Evolutionary conservation across 768 basidiomycete genomes (phyloP).

Genomic region (Termitomyces sp.): DNA sequence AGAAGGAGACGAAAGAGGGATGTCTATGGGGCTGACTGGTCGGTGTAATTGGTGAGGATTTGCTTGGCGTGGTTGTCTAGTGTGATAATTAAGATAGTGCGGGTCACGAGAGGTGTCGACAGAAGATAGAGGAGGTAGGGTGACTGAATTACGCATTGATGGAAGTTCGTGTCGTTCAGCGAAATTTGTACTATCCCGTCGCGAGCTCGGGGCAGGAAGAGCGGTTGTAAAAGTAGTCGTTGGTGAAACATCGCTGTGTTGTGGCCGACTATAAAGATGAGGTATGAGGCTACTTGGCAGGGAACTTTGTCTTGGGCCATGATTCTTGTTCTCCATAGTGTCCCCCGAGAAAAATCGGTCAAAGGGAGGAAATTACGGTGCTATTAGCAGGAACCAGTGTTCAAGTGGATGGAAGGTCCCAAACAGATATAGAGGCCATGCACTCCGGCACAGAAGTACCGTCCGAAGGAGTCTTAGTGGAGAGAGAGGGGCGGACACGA

Average conservation of each 20-base stretch:
- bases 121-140: slow-evolving; percentile 9
- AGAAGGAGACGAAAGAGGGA: slow-evolving; percentile 13
- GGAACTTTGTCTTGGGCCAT: slow-evolving; percentile 32
- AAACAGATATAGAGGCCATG: slow-evolving; percentile 17
- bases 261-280: slow-evolving; percentile 37
- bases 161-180: slow-evolving; percentile 6
- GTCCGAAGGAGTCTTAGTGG: slow-evolving; percentile 16
- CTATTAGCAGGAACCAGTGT: slow-evolving; percentile 8
- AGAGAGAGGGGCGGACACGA: slow-evolving; percentile 21
- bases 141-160: slow-evolving; percentile 11
- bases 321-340: slow-evolving; percentile 19
- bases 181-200: slow-evolving; percentile 9
- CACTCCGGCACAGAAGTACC: slow-evolving; percentile 21
- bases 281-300: slow-evolving; percentile 46
- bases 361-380: slow-evolving; percentile 17
- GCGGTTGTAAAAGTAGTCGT: slow-evolving; percentile 9
- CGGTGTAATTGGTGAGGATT: background rate
- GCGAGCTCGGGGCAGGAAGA: slow-evolving; percentile 7
- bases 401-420: slow-evolving; percentile 14
- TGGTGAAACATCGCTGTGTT: slow-evolving; percentile 21
- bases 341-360: slow-evolving; percentile 7
- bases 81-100: slow-evolving; percentile 4
- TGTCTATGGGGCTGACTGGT: slow-evolving; percentile 9
- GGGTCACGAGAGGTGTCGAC: slow-evolving; percentile 6
- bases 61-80: slow-evolving; percentile 4